Evolutionary conservation across 2,329 filamentous ascomycete genomes (phyloP).

Genomic region (Thelonectria discophora): DNA sequence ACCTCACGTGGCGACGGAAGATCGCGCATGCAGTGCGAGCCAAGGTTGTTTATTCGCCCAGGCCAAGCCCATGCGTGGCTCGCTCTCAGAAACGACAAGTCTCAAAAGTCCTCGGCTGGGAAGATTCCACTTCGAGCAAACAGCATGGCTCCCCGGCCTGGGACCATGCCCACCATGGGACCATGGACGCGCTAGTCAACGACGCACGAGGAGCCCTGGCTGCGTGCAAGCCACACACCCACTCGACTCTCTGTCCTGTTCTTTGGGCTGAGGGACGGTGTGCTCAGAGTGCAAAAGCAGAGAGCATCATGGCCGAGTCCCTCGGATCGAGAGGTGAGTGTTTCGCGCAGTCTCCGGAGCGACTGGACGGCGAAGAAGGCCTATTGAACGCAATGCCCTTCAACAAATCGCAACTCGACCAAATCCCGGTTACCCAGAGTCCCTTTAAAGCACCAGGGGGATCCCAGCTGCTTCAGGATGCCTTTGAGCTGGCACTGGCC

Average conservation of each 20-base stretch:
- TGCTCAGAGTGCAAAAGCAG: not conserved
- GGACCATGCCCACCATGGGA: slow-evolving; percentile 33
- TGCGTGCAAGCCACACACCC: slow-evolving; percentile 38
- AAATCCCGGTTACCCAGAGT: slow-evolving; percentile 15
- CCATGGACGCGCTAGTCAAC: slow-evolving; percentile 37
- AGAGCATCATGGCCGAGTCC: not conserved
- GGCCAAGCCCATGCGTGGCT: slow-evolving; percentile 12
- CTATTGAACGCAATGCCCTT: not conserved
- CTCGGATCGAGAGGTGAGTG: not conserved
- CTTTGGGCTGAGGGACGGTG: slow-evolving; percentile 23
- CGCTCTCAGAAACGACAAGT: slow-evolving; percentile 22
- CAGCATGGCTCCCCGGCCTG: slow-evolving; percentile 27
- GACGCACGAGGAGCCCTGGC: slow-evolving; percentile 46
- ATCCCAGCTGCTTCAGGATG: slow-evolving; percentile 26
- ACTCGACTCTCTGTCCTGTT: slow-evolving; percentile 31
- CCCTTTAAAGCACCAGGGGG: slow-evolving; percentile 11
- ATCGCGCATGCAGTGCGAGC: slow-evolving; percentile 45
- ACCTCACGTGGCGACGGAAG: slow-evolving; percentile 48
- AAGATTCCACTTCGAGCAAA: slow-evolving; percentile 13
- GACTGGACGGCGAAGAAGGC: not conserved
- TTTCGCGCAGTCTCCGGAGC: not conserved
- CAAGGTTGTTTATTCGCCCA: slow-evolving; percentile 34
- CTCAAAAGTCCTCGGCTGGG: slow-evolving; percentile 20
- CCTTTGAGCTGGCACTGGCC: slow-evolving; percentile 27
- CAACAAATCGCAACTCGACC: not conserved